These are phyloP conservation scores for Eutypella sp. DNA, from an alignment of 2,329 filamentous ascomycete species.

Conservation along the genomic window DNA sequence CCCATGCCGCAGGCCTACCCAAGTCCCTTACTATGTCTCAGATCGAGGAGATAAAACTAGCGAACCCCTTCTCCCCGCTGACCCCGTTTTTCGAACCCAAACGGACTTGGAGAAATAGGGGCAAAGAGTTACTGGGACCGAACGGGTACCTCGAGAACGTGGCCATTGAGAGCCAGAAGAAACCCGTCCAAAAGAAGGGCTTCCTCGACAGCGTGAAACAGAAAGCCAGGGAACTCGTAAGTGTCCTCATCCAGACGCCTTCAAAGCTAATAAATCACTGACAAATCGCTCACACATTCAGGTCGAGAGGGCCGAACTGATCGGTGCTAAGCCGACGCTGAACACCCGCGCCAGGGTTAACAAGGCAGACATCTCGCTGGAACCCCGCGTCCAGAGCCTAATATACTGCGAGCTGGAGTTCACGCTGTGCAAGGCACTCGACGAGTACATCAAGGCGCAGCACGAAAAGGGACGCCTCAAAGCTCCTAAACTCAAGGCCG, in stretches of 20 bases:
- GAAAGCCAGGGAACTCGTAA: constrained; percentile 50
- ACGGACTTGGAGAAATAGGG: constrained; percentile 28
- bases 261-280: no score
- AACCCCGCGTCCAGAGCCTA: constrained; percentile 52
- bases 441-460: constrained; percentile 48
- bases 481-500: constrained; percentile 44
- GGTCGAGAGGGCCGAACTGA: neutral
- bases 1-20: constrained; percentile 1
- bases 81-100: constrained; percentile 21
- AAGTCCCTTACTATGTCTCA: constrained; percentile 7
- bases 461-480: constrained; percentile 51
- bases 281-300: neutral
- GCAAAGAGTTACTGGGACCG: constrained; percentile 50
- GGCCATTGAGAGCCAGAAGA: constrained; percentile 12
- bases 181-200: constrained; percentile 16
- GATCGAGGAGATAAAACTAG: neutral
- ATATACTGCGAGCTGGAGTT: constrained; percentile 57
- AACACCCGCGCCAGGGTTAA: constrained; percentile 4
- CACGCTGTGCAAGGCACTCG: constrained; percentile 44
- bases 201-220: constrained; percentile 31
- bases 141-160: constrained; percentile 52
- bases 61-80: constrained; percentile 20
- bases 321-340: neutral
- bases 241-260: constrained; percentile 18
- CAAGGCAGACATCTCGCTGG: constrained; percentile 44